Evolutionary conservation across 371 early-diverging fungal species (phyloP).

Genomic region (Mortierella sp.): DNA sequence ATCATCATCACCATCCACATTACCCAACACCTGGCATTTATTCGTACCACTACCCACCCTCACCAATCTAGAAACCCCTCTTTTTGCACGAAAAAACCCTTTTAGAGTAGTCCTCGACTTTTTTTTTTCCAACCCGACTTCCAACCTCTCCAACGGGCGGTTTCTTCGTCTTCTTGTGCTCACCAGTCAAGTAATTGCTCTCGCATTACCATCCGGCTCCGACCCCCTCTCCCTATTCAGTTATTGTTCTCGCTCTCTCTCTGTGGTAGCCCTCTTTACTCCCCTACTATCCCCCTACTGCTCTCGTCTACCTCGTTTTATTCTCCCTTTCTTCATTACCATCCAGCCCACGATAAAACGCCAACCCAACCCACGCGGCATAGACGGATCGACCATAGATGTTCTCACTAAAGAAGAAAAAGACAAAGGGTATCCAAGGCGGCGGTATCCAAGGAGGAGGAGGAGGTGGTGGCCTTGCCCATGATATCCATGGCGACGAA

Average conservation of each 20-base stretch:
- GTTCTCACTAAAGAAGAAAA: slow-evolving; percentile 41
- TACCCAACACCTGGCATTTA: no score
- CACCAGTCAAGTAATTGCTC: slow-evolving; percentile 9
- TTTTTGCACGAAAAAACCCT: neutral
- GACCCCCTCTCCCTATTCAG: neutral
- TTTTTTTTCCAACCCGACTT: slow-evolving; percentile 1
- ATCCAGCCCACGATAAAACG: neutral
- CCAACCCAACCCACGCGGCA: slow-evolving; percentile 6
- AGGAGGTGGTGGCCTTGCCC: neutral
- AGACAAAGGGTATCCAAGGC: slow-evolving; percentile 37
- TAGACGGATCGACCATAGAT: slow-evolving; percentile 11
- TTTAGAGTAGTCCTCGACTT: neutral
- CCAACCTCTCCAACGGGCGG: neutral
- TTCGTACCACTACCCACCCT: neutral
- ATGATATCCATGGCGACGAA: slow-evolving; percentile 13
- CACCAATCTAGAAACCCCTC: neutral
- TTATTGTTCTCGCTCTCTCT: neutral
- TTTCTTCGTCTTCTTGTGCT: slow-evolving; percentile 9
- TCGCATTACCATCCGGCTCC: slow-evolving; percentile 5
- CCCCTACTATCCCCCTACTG: neutral
- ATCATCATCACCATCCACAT: no score
- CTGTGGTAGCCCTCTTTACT: no score
- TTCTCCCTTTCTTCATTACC: neutral
- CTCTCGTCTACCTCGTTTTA: neutral
- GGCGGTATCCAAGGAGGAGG: slow-evolving; percentile 8